Conservation (phyloP, 305 asterid genomes). For the Fraxinus baroniana region DNA sequence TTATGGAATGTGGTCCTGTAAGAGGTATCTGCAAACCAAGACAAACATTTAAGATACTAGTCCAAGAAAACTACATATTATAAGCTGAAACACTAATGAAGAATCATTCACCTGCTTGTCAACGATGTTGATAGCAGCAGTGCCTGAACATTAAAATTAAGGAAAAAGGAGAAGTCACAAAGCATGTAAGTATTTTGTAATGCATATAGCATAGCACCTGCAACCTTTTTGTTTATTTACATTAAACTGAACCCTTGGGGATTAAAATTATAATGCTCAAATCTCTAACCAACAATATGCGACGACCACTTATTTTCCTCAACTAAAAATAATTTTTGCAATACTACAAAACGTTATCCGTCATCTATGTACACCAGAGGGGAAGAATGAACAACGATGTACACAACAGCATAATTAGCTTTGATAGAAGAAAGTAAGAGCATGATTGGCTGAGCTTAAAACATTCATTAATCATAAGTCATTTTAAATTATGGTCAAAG, state of each 20-base stretch:
- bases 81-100: not conserved
- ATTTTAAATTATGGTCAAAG: not conserved
- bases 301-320: not conserved
- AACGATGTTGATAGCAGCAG: conserved; percentile 53
- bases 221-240: not conserved
- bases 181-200: conserved; percentile 8
- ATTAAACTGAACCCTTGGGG: not conserved
- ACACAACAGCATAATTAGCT: not conserved
- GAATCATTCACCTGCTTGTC: conserved; percentile 59
- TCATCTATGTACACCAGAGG: not conserved
- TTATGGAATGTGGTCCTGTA: conserved; percentile 67
- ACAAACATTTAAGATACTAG: not conserved
- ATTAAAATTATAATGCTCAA: not conserved
- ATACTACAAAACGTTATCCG: not conserved
- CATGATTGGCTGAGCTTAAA: not conserved
- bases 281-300: not conserved
- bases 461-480: not conserved
- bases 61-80: conserved; percentile 6
- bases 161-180: not conserved
- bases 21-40: conserved; percentile 63
- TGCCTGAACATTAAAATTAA: conserved; percentile 49
- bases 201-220: not conserved
- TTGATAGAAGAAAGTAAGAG: not conserved
- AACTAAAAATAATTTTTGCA: not conserved
- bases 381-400: not conserved